A percentile compares a stretch with the other conserved stretches of the same genome.
Conservation (phyloP, 73 alveolate species). For the Halteria grandinella region DNA sequence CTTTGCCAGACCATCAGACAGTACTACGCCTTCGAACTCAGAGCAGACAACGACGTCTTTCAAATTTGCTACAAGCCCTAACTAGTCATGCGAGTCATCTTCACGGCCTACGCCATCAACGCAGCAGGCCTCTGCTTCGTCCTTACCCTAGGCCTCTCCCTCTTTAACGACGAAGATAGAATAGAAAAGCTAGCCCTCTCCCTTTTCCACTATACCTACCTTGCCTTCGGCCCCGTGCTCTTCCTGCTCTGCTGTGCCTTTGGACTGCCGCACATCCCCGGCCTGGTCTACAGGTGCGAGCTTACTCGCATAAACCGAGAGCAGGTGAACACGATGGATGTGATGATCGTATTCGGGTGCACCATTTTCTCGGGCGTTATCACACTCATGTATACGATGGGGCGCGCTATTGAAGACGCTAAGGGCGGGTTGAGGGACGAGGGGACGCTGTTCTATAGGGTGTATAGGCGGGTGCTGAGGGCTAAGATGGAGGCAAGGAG, state of each 20-base stretch:
- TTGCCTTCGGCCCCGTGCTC: slow-evolving; percentile 35
- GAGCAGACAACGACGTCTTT: slow-evolving; percentile 9
- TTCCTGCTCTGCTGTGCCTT: slow-evolving; percentile 22
- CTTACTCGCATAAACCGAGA: slow-evolving; percentile 10
- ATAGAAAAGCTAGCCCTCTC: not conserved
- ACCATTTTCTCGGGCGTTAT: slow-evolving; percentile 25
- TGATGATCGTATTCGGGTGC: slow-evolving; percentile 31
- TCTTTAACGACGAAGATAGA: not conserved
- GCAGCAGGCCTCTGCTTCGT: slow-evolving; percentile 45
- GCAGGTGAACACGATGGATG: slow-evolving; percentile 23
- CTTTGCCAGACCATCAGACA: slow-evolving; percentile 26
- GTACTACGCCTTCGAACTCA: not conserved
- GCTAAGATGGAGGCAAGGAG: not conserved
- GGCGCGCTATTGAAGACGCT: slow-evolving; percentile 6
- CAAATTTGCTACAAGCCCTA: slow-evolving; percentile 29
- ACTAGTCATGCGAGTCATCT: slow-evolving; percentile 28
- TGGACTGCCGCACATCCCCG: slow-evolving; percentile 14
- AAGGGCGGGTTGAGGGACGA: slow-evolving; percentile 10
- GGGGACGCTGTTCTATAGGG: slow-evolving; percentile 18
- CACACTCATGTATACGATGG: slow-evolving; percentile 20
- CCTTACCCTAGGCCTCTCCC: slow-evolving; percentile 12
- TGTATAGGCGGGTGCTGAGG: not conserved
- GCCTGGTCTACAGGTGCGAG: slow-evolving; percentile 31
- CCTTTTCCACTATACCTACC: slow-evolving; percentile 12
- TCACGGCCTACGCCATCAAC: slow-evolving; percentile 36